phyloP scores from a whole-genome alignment of 2,329 filamentous ascomycete genomes.

The Arthroderma sp. region DNA sequence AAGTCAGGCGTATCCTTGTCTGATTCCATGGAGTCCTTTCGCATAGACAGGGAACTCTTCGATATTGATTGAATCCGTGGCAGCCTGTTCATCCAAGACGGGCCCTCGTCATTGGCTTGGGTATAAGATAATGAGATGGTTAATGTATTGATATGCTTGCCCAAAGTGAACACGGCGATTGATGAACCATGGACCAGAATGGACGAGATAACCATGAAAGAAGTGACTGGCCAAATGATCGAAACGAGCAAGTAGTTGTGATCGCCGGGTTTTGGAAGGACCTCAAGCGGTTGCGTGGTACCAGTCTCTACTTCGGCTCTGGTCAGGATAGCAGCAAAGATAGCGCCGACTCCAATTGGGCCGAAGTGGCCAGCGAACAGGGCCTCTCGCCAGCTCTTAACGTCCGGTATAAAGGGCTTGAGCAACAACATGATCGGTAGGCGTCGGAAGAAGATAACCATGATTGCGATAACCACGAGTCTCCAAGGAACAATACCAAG shows the following conservation, averaged over 20 bases:
- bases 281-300: conserved; percentile 59
- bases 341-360: conserved; percentile 90
- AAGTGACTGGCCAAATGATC: conserved; percentile 89
- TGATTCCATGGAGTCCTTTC: conserved; percentile 52
- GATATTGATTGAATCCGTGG: conserved; percentile 73
- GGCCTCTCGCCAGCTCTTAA: conserved; percentile 96
- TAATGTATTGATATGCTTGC: conserved; percentile 94
- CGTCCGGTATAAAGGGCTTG: conserved; percentile 87
- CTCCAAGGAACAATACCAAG: conserved; percentile 77
- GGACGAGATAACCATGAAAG: conserved; percentile 85
- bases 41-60: conserved; percentile 60
- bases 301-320: conserved; percentile 77
- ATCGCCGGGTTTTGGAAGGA: conserved; percentile 37
- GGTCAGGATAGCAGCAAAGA: conserved; percentile 87
- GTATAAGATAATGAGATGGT: conserved; percentile 96
- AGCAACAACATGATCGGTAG: conserved; percentile 87
- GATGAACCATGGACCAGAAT: conserved; percentile 97
- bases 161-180: conserved; percentile 90
- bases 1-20: conserved; percentile 43
- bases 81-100: conserved; percentile 88
- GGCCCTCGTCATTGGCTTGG: conserved; percentile 71
- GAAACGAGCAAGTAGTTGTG: conserved; percentile 60
- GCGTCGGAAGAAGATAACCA: conserved; percentile 89
- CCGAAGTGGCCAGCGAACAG: conserved; percentile 96
- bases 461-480: conserved; percentile 79